Evolutionary conservation across 1,284 basidiomycete genomes (phyloP).

Genomic region (Chondrostereum purpureum): DNA sequence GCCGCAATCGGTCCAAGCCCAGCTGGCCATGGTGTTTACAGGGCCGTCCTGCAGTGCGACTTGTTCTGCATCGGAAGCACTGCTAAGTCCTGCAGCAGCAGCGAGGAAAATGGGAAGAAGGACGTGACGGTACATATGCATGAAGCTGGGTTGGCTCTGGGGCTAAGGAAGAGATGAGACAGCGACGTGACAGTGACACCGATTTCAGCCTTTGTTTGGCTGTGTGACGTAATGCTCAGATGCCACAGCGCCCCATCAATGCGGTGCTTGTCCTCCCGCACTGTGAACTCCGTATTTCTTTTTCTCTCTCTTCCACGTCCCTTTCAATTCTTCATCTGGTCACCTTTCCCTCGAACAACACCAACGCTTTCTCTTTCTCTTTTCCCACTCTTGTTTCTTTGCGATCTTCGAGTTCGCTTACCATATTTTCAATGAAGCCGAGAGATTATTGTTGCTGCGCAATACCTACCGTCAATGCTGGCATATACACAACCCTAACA

Average conservation of each 20-base stretch:
- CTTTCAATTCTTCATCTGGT: constrained; percentile 12
- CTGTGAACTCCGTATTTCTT: not conserved
- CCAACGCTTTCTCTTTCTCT: constrained; percentile 1
- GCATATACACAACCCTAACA: constrained; percentile 73
- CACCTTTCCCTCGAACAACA: too few relatives aligned
- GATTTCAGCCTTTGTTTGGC: not conserved
- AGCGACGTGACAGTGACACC: not conserved
- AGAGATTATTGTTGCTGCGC: constrained; percentile 80
- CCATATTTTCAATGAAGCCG: constrained; percentile 58
- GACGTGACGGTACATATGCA: not conserved
- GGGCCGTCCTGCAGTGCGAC: constrained; percentile 27
- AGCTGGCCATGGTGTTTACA: constrained; percentile 34
- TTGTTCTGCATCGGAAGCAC: constrained; percentile 32
- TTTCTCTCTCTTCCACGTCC: constrained; percentile 1
- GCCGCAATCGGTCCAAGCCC: constrained; percentile 60
- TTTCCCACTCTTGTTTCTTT: too few relatives aligned
- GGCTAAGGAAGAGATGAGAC: too few relatives aligned
- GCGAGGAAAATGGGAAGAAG: constrained; percentile 22
- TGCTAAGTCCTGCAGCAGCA: constrained; percentile 25
- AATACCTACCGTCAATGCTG: constrained; percentile 80
- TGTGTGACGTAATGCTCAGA: not conserved
- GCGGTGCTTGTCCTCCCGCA: not conserved
- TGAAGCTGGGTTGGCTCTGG: too few relatives aligned
- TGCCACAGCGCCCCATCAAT: not conserved
- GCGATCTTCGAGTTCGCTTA: too few relatives aligned